phyloP scores from a whole-genome alignment of 495 filamentous ascomycete genomes.

The Neurospora discreta region DNA sequence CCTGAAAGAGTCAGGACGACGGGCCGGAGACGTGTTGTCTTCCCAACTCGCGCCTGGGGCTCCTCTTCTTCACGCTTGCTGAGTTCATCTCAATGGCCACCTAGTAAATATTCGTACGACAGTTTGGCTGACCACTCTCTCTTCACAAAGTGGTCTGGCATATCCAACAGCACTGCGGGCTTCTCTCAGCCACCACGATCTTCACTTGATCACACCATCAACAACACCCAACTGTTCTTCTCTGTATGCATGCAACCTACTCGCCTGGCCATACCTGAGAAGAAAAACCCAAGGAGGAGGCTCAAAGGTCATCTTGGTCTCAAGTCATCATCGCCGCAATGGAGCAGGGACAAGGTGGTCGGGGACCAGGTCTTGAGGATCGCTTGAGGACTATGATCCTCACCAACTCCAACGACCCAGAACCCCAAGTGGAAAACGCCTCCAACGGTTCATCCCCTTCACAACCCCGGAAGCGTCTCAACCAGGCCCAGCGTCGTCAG shows the following conservation, averaged over 20 bases:
- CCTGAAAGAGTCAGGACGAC: background rate
- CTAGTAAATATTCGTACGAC: background rate
- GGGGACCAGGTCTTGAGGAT: constrained; percentile 24
- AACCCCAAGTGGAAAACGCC: background rate
- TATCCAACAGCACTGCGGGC: background rate
- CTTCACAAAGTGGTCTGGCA: background rate
- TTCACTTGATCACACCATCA: background rate
- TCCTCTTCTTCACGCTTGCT: background rate
- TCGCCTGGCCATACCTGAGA: background rate
- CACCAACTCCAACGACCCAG: constrained; percentile 11
- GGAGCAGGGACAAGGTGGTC: constrained; percentile 10
- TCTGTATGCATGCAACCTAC: background rate
- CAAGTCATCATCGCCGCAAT: constrained; percentile 7
- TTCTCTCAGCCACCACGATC: background rate
- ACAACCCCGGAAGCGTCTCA: constrained; percentile 33
- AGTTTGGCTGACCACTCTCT: background rate
- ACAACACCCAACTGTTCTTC: background rate
- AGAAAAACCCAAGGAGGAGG: background rate
- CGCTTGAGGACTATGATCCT: constrained; percentile 34
- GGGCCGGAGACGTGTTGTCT: background rate
- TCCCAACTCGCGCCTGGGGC: background rate
- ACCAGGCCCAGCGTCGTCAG: constrained; percentile 45
- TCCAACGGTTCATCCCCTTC: background rate
- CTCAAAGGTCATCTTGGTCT: background rate
- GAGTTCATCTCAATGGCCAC: background rate